Percentiles rank a stretch among this genome's conserved stretches.
Conservation (phyloP, 2,329 filamentous ascomycete genomes). For the Fusarium newnesense region DNA sequence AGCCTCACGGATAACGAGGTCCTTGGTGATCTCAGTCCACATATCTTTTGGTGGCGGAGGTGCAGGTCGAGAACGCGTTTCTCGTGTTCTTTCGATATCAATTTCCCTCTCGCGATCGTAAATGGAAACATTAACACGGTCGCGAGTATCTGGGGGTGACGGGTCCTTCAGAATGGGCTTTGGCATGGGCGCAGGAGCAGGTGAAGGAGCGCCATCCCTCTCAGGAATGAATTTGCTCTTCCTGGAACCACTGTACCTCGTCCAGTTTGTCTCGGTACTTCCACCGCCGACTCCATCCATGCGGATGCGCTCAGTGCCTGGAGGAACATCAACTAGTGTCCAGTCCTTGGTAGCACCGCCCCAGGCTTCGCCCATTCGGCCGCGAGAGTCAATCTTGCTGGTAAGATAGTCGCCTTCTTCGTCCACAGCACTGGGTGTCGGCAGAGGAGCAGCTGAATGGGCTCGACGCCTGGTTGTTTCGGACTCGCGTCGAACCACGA, state of each 20-base stretch:
- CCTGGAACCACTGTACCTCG: constrained; percentile 81
- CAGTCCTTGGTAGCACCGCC: constrained; percentile 80
- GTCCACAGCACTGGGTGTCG: constrained; percentile 51
- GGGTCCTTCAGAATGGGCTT: constrained; percentile 41
- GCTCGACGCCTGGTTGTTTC: constrained; percentile 61
- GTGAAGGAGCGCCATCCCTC: constrained; percentile 59
- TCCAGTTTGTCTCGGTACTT: constrained; percentile 81
- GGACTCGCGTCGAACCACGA: constrained; percentile 69
- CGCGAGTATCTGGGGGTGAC: constrained; percentile 46
- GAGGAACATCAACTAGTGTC: constrained; percentile 85
- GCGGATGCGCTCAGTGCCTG: constrained; percentile 82
- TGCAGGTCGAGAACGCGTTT: constrained; percentile 54
- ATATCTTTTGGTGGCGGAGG: constrained; percentile 68
- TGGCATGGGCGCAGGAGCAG: constrained; percentile 32
- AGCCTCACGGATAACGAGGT: constrained; percentile 86
- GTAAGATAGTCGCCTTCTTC: constrained; percentile 74
- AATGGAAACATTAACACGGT: constrained; percentile 58
- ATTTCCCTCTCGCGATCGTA: constrained; percentile 59
- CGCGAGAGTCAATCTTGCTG: constrained; percentile 66
- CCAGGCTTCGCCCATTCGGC: constrained; percentile 77
- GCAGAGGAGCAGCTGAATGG: constrained; percentile 60
- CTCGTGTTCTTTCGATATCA: constrained; percentile 66
- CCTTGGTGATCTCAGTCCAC: constrained; percentile 98
- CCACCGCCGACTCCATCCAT: constrained; percentile 83
- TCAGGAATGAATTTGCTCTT: constrained; percentile 79